Evolutionary conservation across 345 rosid species (phyloP).

Genomic region (Barbarea vulgaris): DNA sequence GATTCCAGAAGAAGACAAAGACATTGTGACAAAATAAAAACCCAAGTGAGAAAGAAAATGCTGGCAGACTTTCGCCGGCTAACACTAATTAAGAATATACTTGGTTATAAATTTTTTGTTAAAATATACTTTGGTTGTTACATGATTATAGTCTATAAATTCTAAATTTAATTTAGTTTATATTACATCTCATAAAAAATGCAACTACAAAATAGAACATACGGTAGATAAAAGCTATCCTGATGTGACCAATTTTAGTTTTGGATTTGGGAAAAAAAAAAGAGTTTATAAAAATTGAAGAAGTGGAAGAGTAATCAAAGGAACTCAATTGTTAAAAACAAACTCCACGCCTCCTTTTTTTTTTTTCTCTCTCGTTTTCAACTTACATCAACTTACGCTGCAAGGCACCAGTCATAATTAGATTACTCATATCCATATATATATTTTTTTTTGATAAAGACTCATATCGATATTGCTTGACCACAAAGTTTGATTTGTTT

Average conservation of each 20-base stretch:
- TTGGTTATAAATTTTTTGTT: no score
- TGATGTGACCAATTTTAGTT: neutral
- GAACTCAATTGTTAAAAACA: slow-evolving; percentile 3
- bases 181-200: neutral
- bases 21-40: slow-evolving; percentile 8
- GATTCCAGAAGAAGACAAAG: neutral
- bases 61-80: neutral
- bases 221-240: neutral
- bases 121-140: no score
- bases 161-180: neutral
- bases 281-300: neutral
- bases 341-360: neutral
- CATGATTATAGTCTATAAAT: neutral
- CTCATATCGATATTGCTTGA: slow-evolving; percentile 41
- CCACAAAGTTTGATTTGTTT: slow-evolving; percentile 41
- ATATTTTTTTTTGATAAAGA: no score
- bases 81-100: neutral
- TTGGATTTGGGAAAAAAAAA: neutral
- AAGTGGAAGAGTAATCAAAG: slow-evolving; percentile 9
- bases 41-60: neutral
- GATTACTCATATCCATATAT: slow-evolving; percentile 36
- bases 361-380: slow-evolving; percentile 17
- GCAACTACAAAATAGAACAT: neutral
- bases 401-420: slow-evolving; percentile 44
- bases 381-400: slow-evolving; percentile 34